These are phyloP conservation scores for Dryas alaskensis DNA, from an alignment of 306 rosid species.

Conservation along the genomic window DNA sequence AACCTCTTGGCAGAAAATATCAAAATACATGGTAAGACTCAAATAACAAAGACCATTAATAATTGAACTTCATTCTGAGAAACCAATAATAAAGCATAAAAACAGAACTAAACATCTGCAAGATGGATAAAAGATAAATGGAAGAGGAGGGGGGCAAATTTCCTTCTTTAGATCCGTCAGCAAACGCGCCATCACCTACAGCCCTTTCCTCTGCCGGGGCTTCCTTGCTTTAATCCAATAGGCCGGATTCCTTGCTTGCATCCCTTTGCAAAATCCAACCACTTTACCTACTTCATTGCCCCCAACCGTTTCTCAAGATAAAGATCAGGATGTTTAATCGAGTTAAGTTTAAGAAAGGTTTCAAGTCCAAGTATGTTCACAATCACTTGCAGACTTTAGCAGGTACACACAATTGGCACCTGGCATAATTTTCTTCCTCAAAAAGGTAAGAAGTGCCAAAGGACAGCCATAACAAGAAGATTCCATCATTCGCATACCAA, in stretches of 20 bases:
- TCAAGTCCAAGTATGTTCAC: slow-evolving; percentile 27
- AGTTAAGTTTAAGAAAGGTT: slow-evolving; percentile 19
- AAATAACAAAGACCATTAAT: slow-evolving; percentile 26
- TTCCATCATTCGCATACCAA: slow-evolving; percentile 56
- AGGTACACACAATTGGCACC: slow-evolving; percentile 29
- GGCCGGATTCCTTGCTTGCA: no score
- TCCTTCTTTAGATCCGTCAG: slow-evolving; percentile 8
- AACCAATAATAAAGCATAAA: slow-evolving; percentile 26
- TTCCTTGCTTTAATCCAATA: no score
- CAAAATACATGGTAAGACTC: slow-evolving; percentile 10
- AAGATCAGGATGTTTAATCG: no score
- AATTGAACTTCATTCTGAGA: slow-evolving; percentile 22
- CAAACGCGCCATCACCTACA: not conserved
- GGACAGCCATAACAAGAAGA: slow-evolving; percentile 48
- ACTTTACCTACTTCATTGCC: no score
- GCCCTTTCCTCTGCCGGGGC: no score
- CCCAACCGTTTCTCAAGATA: no score
- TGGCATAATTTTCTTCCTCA: slow-evolving; percentile 30
- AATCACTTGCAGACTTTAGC: slow-evolving; percentile 36
- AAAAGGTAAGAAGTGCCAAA: slow-evolving; percentile 40
- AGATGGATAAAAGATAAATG: slow-evolving; percentile 1
- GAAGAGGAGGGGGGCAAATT: not conserved
- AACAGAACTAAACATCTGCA: slow-evolving; percentile 21
- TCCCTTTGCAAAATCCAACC: no score
- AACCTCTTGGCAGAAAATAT: slow-evolving; percentile 28